A percentile compares a stretch with the other conserved stretches of the same genome.
Conservation (phyloP, 768 basidiomycete genomes). For the Suillus plorans region DNA sequence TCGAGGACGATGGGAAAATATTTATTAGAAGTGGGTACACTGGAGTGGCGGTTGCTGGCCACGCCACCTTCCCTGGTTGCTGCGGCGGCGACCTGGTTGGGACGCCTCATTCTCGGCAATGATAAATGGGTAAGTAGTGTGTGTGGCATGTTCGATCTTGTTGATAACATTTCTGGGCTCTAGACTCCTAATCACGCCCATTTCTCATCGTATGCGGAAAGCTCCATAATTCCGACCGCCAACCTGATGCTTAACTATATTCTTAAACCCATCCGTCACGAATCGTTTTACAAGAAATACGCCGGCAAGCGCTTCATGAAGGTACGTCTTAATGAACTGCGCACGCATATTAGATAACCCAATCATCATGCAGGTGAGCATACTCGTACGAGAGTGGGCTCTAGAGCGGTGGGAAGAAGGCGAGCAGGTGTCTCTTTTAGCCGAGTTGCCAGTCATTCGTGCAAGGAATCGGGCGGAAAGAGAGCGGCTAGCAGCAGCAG, state of each 20-base stretch:
- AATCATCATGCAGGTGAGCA: slow-evolving; percentile 57
- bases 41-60: slow-evolving; percentile 78
- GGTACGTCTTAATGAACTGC: slow-evolving; percentile 39
- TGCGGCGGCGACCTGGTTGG: slow-evolving; percentile 86
- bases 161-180: slow-evolving; percentile 12
- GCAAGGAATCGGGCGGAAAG: slow-evolving; percentile 47
- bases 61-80: slow-evolving; percentile 78
- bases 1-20: slow-evolving; percentile 89
- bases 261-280: slow-evolving; percentile 67
- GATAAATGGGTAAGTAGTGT: slow-evolving; percentile 79
- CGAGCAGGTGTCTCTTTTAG: slow-evolving; percentile 53
- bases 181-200: slow-evolving; percentile 85
- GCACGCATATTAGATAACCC: slow-evolving; percentile 4
- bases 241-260: slow-evolving; percentile 89
- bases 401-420: slow-evolving; percentile 70
- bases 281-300: slow-evolving; percentile 88
- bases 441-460: slow-evolving; percentile 61
- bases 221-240: slow-evolving; percentile 75
- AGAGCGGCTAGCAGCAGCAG: slow-evolving; percentile 20
- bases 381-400: slow-evolving; percentile 86
- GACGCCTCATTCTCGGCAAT: slow-evolving; percentile 72
- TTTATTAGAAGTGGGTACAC: slow-evolving; percentile 79
- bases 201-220: slow-evolving; percentile 84
- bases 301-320: slow-evolving; percentile 81
- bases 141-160: background rate